phyloP scores from a whole-genome alignment of 1,284 basidiomycete genomes.

The Cryptococcus hybrid region DNA sequence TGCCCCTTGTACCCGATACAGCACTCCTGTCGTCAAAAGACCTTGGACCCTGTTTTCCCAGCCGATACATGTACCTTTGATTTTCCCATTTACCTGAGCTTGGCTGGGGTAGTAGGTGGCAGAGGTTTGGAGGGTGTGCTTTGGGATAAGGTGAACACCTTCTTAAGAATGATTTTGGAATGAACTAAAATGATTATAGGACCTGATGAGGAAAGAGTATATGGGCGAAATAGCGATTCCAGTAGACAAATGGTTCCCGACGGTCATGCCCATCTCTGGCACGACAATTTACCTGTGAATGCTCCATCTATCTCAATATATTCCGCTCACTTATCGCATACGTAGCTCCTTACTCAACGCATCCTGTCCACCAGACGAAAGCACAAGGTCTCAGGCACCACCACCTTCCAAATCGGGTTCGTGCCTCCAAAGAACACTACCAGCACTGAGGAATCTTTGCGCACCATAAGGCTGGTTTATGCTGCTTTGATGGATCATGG shows the following conservation, averaged over 20 bases:
- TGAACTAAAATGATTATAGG: conserved; percentile 28
- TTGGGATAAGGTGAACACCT: conserved; percentile 78
- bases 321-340: neutral
- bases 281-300: conserved; percentile 39
- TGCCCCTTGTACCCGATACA: conserved; percentile 63
- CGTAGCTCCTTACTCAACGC: conserved; percentile 57
- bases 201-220: conserved; percentile 80
- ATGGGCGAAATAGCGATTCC: conserved; percentile 80
- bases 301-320: neutral
- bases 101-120: conserved; percentile 68
- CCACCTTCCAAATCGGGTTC: conserved; percentile 76
- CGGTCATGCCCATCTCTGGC: conserved; percentile 45
- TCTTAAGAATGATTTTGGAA: conserved; percentile 3
- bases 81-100: conserved; percentile 73
- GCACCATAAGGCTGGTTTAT: conserved; percentile 54
- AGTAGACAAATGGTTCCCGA: conserved; percentile 76
- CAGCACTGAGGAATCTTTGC: conserved; percentile 24
- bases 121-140: conserved; percentile 72
- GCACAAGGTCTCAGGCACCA: conserved; percentile 57
- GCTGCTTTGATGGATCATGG: conserved; percentile 64
- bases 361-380: conserved; percentile 61
- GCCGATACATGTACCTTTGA: conserved; percentile 79
- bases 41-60: conserved; percentile 69
- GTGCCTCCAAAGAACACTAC: conserved; percentile 51
- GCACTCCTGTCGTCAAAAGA: conserved; percentile 79